Evolutionary conservation across 2,329 filamentous ascomycete species (phyloP).

Genomic region (Colletotrichum gigasporum): DNA sequence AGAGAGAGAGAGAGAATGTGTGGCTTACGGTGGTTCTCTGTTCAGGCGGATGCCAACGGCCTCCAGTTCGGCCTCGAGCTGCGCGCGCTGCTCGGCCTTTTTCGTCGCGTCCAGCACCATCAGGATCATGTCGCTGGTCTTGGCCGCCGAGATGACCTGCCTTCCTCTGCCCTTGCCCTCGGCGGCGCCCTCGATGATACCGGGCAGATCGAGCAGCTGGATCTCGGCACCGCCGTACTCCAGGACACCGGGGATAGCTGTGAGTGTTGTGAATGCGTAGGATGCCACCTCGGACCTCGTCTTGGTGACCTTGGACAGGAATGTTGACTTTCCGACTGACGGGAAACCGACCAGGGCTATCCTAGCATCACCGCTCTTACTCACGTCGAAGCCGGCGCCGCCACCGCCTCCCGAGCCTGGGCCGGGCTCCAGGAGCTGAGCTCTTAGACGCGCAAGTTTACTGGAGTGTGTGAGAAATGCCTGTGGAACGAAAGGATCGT

Average conservation of each 20-base stretch:
- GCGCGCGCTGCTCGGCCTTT: conserved; percentile 87
- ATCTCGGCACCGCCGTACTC: conserved; percentile 99
- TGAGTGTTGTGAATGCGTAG: conserved; percentile 97
- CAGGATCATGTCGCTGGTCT: conserved; percentile 96
- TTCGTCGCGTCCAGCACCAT: conserved; percentile 99
- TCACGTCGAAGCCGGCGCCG: conserved; percentile 90
- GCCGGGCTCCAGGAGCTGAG: conserved; percentile 90
- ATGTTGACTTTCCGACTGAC: conserved; percentile 98
- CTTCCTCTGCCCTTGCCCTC: conserved; percentile 96
- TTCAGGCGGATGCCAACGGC: conserved; percentile 95
- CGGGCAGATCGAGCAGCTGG: conserved; percentile 94
- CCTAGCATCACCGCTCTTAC: conserved; percentile 94
- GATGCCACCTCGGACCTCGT: conserved; percentile 96
- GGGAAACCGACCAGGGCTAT: conserved; percentile 99
- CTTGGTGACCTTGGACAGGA: conserved; percentile 98
- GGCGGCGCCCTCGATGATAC: conserved; percentile 96
- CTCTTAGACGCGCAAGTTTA: conserved; percentile 93
- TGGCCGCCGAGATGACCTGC: conserved; percentile 97
- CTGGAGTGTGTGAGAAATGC: conserved; percentile 53
- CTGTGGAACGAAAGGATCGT: neutral
- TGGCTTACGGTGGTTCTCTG: conserved; percentile 81
- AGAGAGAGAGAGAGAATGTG: neutral
- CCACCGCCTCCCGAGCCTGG: conserved; percentile 81
- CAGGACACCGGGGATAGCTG: conserved; percentile 94
- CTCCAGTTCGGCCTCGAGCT: conserved; percentile 92